Evolutionary conservation across 169 alveolate genomes (phyloP), one percentile per base, ranked within the genome.

Genomic region (Condylostoma magnum): DNA sequence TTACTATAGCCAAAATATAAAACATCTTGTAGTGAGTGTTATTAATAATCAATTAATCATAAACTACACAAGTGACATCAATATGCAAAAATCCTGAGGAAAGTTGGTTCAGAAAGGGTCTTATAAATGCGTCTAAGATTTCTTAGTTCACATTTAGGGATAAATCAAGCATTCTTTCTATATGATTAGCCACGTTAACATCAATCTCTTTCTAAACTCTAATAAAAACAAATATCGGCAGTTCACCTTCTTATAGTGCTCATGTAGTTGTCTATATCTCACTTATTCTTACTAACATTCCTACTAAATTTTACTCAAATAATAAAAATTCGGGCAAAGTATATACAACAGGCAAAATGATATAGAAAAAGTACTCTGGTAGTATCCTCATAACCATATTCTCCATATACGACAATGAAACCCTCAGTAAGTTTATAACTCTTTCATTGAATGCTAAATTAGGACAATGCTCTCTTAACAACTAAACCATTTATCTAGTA

Each of bases 391-490:
- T 55, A 1, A 41, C n/a, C 15, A 60, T 27, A 22, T 41, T 60
- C 43, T 60, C 71, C 15, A 60, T 37, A 41, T 60, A 60, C 22
- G 56, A 22, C 28, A 60, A 60, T 10, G 43, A 31, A 34, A 60
- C 71, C 43, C 43, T 60, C 71, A 60, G 36, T 12, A 55, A 52
- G 18, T 10, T 60, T 6, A 60, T 31, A n/a, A 60, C 36, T 18
- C 43, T 60, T 36, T 60, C 56, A 4, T 60, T 41, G 31, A n/a
- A 60, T n/a, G 71, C 71, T 38, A 60, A 27, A n/a, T n/a, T 15
- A 33, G 31, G 57, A 38, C 56, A 60, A 41, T 60, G 71, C 3
- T 60, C 56, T 18, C 46, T 22, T n/a, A 60, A 34, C 28, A 60
- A 60, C 8, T 60, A 52, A 8, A 41, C 71, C 20, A 52, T 37